These are phyloP conservation scores for Candida sanyiensis DNA, from an alignment of 805 yeast species.

Conservation along the genomic window DNA sequence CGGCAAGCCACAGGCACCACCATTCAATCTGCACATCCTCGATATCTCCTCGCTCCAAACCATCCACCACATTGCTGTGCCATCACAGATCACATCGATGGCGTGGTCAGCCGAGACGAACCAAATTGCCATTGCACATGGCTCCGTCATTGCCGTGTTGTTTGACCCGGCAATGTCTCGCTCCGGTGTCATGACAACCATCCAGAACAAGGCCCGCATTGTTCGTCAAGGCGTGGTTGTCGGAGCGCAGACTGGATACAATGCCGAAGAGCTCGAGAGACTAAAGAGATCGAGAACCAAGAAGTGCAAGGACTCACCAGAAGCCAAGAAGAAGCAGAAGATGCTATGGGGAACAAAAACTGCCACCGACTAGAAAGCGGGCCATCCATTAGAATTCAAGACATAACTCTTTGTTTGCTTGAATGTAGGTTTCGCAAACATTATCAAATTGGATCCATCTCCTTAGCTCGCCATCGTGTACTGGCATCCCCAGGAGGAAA, in stretches of 20 bases:
- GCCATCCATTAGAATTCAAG: constrained; percentile 5
- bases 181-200: constrained; percentile 17
- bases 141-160: constrained; percentile 6
- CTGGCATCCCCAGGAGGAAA: neutral
- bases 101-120: constrained; percentile 21
- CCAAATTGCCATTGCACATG: constrained; percentile 23
- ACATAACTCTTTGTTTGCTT: neutral
- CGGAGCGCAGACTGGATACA: constrained; percentile 13
- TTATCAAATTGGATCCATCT: constrained; percentile 8
- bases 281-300: constrained; percentile 13
- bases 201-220: constrained; percentile 17
- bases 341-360: constrained; percentile 15
- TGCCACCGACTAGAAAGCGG: neutral
- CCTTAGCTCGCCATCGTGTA: constrained; percentile 9
- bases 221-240: constrained; percentile 12
- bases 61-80: constrained; percentile 6
- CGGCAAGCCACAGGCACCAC: neutral
- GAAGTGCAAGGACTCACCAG: constrained; percentile 2
- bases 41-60: constrained; percentile 21
- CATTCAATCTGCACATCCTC: constrained; percentile 13
- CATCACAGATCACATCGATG: constrained; percentile 12
- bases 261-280: constrained; percentile 18
- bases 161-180: constrained; percentile 19
- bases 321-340: constrained; percentile 6
- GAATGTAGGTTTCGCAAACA: constrained; percentile 6